Conservation (phyloP, 148 eudicot genomes). For the Polygonum maritimum region DNA sequence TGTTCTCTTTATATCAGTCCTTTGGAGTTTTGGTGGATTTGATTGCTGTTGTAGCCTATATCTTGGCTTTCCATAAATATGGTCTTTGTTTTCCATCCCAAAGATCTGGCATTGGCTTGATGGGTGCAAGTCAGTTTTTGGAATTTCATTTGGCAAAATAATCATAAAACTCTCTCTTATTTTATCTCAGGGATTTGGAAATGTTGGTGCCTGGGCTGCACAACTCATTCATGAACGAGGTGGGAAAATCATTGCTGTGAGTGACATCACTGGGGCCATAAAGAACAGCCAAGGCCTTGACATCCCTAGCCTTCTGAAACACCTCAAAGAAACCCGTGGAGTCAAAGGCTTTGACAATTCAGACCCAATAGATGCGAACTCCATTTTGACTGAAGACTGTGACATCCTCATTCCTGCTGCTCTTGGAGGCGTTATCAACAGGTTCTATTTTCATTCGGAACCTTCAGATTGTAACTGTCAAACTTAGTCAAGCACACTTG, state of each 20-base stretch:
- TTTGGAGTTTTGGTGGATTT: not conserved
- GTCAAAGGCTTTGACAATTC: constrained; percentile 68
- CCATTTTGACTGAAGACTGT: constrained; percentile 86
- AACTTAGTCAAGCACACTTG: not conserved
- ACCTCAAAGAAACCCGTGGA: constrained; percentile 60
- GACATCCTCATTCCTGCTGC: constrained; percentile 98
- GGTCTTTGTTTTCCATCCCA: not conserved
- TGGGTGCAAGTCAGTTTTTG: not conserved
- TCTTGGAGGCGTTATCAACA: constrained; percentile 96
- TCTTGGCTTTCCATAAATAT: not conserved
- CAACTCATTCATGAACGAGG: constrained; percentile 54
- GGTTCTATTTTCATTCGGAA: constrained; percentile 20
- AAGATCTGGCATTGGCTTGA: not conserved
- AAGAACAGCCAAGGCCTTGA: constrained; percentile 72
- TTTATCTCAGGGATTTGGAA: constrained; percentile 73
- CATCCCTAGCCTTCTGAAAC: constrained; percentile 59
- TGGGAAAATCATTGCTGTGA: constrained; percentile 59
- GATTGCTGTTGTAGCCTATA: not conserved
- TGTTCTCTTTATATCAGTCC: not conserved
- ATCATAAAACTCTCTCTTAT: not conserved
- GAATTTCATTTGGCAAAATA: not conserved
- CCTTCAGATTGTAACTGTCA: not conserved
- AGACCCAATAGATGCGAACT: constrained; percentile 50
- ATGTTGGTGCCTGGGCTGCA: constrained; percentile 70
- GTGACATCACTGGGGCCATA: constrained; percentile 62